Conservation (phyloP, 805 yeast genomes). For the Ogataea methanolica region DNA sequence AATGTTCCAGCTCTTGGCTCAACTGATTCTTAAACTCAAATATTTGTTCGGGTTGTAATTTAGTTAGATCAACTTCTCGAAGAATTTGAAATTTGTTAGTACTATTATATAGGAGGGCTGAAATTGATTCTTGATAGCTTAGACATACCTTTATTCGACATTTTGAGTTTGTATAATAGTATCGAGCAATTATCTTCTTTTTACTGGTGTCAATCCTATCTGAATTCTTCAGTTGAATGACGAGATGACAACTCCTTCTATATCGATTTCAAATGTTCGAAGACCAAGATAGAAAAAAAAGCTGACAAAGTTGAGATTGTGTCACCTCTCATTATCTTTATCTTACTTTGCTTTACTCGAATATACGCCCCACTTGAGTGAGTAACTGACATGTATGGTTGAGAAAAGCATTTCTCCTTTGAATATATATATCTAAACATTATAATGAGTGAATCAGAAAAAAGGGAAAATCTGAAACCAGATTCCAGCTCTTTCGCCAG, state of each 20-base stretch:
- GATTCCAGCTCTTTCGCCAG: conserved; percentile 63
- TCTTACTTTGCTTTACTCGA: no score
- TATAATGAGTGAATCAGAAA: background rate
- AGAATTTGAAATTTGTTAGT: background rate
- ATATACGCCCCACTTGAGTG: no score
- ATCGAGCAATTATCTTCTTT: background rate
- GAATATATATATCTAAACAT: no score
- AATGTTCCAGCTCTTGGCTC: conserved; percentile 81
- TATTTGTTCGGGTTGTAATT: conserved; percentile 79
- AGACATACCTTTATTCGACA: conserved; percentile 1
- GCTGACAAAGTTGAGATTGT: no score
- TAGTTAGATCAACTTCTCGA: conserved; percentile 50
- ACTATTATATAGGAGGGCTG: background rate
- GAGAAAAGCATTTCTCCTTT: no score
- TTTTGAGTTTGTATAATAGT: background rate
- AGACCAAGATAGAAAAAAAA: no score
- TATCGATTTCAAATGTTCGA: no score
- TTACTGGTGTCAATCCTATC: background rate
- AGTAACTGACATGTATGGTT: no score
- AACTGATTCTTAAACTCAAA: conserved; percentile 77
- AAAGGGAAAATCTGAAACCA: background rate
- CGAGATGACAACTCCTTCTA: no score
- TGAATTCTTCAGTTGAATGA: no score
- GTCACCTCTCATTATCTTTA: no score
- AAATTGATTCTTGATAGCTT: background rate